Base-by-base conservation (phyloP, 73 alveolate genomes). In the Stentor coeruleus region DNA sequence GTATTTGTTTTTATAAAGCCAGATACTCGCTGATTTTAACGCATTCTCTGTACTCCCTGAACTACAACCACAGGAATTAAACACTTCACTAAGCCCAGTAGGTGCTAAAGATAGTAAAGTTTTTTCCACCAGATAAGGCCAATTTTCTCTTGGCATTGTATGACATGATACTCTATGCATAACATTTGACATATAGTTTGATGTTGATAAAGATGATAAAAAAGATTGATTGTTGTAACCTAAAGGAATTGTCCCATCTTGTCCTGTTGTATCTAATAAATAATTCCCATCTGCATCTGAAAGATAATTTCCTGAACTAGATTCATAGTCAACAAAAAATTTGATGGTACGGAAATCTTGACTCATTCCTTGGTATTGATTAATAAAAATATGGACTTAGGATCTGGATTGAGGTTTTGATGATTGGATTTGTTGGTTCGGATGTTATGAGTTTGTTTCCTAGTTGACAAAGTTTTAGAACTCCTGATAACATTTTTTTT, bases 201-300 rank as follows among this genome's bases (percentile, higher is more conserved):
- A n/a, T 57, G 15, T n/a, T 31, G 15, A n/a, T 20, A 57, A 31
- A 2, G 28, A 57, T 57, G 73, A 57, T 57, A 57, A 57, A 57
- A 57, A 57, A 2, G 28, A 31, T 20, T n/a, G 73, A 2, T 84
- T 84, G 59, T 84, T 84, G 74, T 84, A 84, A 39, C 90, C 90
- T n/a, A 84, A 55, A 0, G 90, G 90, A 59, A 74, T 66, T 26
- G 59, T 36, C 59, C 59, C 90, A 42, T 83, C 77, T 49, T 73
- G 73, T 20, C 35, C 90, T 30, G 74, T 33, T 3, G 81, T 58
- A 74, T 84, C 90, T 4, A 84, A 82, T 3, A 84, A 33, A 38
- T n/a, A 4, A 38, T 84, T 84, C 4, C 90, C 90, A 76, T 84
- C 90, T 3, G 90, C 81, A 76, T 84, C 90, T 6, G 77, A 81